Evolutionary conservation across 768 basidiomycete genomes (phyloP), one percentile per base, ranked within the genome.

Genomic region (Amylocystis lapponica): DNA sequence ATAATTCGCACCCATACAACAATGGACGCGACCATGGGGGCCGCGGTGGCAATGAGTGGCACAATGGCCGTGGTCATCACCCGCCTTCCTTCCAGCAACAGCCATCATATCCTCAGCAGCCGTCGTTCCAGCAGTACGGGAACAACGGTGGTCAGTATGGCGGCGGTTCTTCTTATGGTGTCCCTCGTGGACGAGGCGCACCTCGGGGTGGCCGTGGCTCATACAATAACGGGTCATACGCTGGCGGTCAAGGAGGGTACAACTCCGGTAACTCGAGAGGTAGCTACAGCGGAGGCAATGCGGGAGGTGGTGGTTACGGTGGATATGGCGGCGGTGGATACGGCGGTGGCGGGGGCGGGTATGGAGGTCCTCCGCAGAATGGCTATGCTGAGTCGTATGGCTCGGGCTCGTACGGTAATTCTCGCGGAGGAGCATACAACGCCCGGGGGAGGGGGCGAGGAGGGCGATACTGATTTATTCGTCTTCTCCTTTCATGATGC

Each of bases 401-500:
- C 39, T 42, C 43, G 25, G 46, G 45, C 21, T 21, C 35, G 6
- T 47, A 48, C 33, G 44, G 48, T 11, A 46, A 53, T 38, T 10
- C 39, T 20, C 39, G 53, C 8, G 50, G 57, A 20, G 55, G 58
- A 4, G 43, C 35, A 9, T 53, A 54, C 45, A 55, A 58, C 27
- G 47, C 49, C 42, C 45, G 77, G 43, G 75, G 75, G 22, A 65
- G 79, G 53, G 80, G 76, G 9, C 66, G 78, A 29, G 72, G 74
- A n/a, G n/a, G 66, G 20, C 70, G 74, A 62, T 65, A 56, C 37
- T 69, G 66, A 65, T 37, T 52, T 55, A 11, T 17, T 17, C 4
- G 6, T 38, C 12, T 4, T 22, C 35, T 5, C n/a, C n/a, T n/a
- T n/a, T n/a, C n/a, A n/a, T n/a, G n/a, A n/a, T n/a, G n/a, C n/a